These are phyloP conservation scores for Scenedesmus sp. DNA, from an alignment of 163 green algal species.

Conservation along the genomic window DNA sequence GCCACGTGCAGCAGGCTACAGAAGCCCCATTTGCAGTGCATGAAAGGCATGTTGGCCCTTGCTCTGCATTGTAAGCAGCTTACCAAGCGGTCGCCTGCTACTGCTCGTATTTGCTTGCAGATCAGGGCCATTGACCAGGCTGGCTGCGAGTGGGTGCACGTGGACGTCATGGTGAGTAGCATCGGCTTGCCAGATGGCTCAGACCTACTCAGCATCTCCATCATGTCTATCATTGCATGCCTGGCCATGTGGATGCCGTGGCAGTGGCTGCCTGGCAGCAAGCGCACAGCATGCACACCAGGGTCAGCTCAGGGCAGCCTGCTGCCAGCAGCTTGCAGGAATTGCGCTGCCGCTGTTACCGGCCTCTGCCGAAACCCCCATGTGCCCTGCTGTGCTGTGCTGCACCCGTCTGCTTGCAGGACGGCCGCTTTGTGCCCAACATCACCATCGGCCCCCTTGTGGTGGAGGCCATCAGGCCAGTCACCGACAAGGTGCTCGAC, in stretches of 20 bases:
- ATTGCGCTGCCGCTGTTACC: neutral
- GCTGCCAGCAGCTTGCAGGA: neutral
- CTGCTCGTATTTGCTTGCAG: constrained; percentile 57
- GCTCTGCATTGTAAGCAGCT: neutral
- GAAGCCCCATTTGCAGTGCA: neutral
- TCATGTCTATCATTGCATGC: neutral
- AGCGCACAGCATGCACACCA: neutral
- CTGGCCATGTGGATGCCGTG: neutral
- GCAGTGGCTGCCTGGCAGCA: neutral
- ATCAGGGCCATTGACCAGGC: constrained; percentile 91
- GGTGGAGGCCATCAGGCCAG: constrained; percentile 94
- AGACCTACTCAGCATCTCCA: neutral
- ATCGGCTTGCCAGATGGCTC: neutral
- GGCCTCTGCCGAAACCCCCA: neutral
- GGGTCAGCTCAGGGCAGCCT: neutral
- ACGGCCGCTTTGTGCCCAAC: constrained; percentile 95
- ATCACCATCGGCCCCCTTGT: constrained; percentile 99
- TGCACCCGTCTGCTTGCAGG: constrained; percentile 58
- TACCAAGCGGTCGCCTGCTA: neutral
- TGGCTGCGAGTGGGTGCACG: constrained; percentile 85
- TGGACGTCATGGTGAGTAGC: constrained; percentile 96
- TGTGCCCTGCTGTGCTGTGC: neutral
- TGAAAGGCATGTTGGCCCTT: neutral
- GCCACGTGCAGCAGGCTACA: neutral
- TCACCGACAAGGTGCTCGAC: constrained; percentile 97